Evolutionary conservation across 495 filamentous ascomycete genomes (phyloP).

Genomic region (Apodospora peruviana): DNA sequence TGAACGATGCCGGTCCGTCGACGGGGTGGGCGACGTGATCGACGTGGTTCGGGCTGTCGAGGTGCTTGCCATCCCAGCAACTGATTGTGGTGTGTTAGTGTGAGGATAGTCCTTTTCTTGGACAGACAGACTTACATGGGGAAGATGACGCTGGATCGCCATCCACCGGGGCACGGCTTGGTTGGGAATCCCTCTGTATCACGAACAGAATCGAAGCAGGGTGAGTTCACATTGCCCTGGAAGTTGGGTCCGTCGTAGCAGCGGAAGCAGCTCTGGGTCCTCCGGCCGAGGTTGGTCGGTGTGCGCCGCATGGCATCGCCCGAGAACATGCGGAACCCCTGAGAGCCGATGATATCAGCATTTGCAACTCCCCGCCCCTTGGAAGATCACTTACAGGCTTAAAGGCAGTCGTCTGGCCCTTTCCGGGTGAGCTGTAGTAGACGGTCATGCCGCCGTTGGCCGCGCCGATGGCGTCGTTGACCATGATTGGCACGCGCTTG

Average conservation of each 20-base stretch:
- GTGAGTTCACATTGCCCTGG: slow-evolving; percentile 32
- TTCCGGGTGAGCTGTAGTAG: slow-evolving; percentile 31
- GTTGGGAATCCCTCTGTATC: slow-evolving; percentile 36
- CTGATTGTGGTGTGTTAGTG: no score
- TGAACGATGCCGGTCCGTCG: slow-evolving; percentile 41
- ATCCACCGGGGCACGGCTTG: slow-evolving; percentile 36
- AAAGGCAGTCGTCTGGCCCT: slow-evolving; percentile 37
- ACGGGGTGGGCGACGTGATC: slow-evolving; percentile 41
- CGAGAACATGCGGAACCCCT: slow-evolving; percentile 49
- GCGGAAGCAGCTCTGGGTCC: slow-evolving; percentile 37
- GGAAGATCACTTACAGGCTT: slow-evolving; percentile 32
- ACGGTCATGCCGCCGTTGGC: slow-evolving; percentile 43
- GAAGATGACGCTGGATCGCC: slow-evolving; percentile 47
- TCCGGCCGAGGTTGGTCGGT: slow-evolving; percentile 21
- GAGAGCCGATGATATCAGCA: not conserved
- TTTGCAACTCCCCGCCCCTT: not conserved
- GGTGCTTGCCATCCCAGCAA: slow-evolving; percentile 50
- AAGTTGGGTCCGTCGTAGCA: slow-evolving; percentile 45
- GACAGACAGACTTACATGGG: slow-evolving; percentile 31
- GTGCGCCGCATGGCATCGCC: slow-evolving; percentile 35
- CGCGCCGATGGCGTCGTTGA: slow-evolving; percentile 40
- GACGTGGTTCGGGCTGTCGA: slow-evolving; percentile 45
- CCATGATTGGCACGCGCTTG: slow-evolving; percentile 36
- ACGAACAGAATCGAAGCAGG: slow-evolving; percentile 31
- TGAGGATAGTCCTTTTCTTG: no score